Conservation (phyloP, 2,329 filamentous ascomycete species). For the Colletotrichum neosansevieriae region DNA sequence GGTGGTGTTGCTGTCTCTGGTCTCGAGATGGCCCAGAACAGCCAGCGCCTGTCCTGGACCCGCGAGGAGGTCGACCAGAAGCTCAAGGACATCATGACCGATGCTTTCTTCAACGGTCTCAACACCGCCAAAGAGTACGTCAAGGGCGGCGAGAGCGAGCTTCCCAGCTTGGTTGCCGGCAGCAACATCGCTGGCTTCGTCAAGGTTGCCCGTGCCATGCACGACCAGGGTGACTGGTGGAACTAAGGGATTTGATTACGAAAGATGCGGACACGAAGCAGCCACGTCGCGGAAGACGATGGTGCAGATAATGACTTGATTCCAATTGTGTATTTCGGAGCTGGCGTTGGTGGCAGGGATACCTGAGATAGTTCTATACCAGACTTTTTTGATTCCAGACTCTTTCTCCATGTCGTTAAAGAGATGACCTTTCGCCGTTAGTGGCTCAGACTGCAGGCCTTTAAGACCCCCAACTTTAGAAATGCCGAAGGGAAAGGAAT, state of each 20-base stretch:
- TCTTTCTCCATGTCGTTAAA: neutral
- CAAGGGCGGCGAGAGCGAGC: slow-evolving; percentile 80
- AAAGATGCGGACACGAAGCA: slow-evolving; percentile 10
- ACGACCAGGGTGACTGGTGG: slow-evolving; percentile 97
- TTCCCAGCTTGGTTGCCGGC: slow-evolving; percentile 90
- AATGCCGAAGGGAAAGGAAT: slow-evolving; percentile 20
- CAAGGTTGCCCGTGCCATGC: slow-evolving; percentile 96
- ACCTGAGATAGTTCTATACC: slow-evolving; percentile 36
- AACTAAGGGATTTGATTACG: slow-evolving; percentile 35
- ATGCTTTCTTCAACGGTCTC: slow-evolving; percentile 90
- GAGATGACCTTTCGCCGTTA: neutral
- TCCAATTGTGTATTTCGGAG: slow-evolving; percentile 36
- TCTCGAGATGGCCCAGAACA: slow-evolving; percentile 99
- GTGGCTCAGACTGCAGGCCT: too few relatives aligned
- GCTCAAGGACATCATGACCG: slow-evolving; percentile 95
- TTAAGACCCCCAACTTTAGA: neutral
- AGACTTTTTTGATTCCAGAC: slow-evolving; percentile 19
- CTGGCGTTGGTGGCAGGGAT: slow-evolving; percentile 40
- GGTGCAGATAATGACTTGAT: slow-evolving; percentile 25
- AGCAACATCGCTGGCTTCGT: slow-evolving; percentile 98
- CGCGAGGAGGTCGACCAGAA: slow-evolving; percentile 89
- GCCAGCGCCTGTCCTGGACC: slow-evolving; percentile 86
- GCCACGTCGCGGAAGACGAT: slow-evolving; percentile 8
- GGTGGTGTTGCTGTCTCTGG: slow-evolving; percentile 98
- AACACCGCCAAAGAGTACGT: slow-evolving; percentile 92